Conservation (phyloP, 805 yeast genomes). For the Suhomyces sp. region DNA sequence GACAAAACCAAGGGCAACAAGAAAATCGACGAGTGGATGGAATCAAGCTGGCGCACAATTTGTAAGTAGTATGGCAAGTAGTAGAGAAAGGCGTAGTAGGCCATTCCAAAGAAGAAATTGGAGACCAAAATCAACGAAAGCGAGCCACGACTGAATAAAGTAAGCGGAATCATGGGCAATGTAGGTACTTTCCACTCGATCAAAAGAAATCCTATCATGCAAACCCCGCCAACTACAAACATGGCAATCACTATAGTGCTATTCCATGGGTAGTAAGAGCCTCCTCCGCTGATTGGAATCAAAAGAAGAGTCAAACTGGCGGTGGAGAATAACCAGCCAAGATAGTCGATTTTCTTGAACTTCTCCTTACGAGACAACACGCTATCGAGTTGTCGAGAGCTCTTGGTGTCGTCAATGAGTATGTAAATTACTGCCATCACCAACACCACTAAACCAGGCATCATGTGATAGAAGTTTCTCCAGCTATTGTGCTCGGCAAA, state of each 20-base stretch:
- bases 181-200: conserved; percentile 28
- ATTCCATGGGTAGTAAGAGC: conserved; percentile 14
- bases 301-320: conserved; percentile 10
- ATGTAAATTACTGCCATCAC: conserved; percentile 14
- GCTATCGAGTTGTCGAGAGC: conserved; percentile 14
- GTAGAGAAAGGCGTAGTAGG: conserved; percentile 22
- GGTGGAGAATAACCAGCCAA: conserved; percentile 12
- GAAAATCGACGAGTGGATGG: conserved; percentile 19
- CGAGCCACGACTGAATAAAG: conserved; percentile 18
- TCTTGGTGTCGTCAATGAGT: conserved; percentile 12
- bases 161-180: conserved; percentile 33
- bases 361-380: conserved; percentile 33
- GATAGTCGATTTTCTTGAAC: conserved; percentile 20
- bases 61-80: conserved; percentile 24
- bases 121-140: conserved; percentile 18
- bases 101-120: conserved; percentile 28
- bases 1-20: conserved; percentile 24
- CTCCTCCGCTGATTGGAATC: conserved; percentile 16
- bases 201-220: conserved; percentile 18
- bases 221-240: conserved; percentile 17
- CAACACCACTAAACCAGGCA: conserved; percentile 17
- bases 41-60: conserved; percentile 19
- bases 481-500: conserved; percentile 16
- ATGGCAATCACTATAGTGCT: conserved; percentile 12
- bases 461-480: conserved; percentile 19